Base-by-base conservation (phyloP, 306 rosid species). In the Trifolium dubium region DNA sequence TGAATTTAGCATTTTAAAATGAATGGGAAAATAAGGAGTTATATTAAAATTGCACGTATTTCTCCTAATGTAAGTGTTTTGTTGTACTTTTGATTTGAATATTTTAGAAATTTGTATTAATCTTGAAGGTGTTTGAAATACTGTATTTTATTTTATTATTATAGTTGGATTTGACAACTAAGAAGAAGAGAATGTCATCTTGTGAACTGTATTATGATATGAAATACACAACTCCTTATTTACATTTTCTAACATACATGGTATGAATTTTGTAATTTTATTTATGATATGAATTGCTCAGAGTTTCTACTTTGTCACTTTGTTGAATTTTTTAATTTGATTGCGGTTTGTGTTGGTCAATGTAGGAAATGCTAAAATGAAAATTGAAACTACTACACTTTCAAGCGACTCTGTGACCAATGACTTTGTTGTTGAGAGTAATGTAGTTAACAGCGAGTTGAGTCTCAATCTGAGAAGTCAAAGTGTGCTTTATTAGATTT, bases 191-290 rank as follows among this genome's bases (percentile, higher is more conserved):
- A 28, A 39, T 71, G 2, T 41, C 76, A 43, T 54, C 77, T 11
- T 81, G 79, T 3, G 85, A 81, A 35, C 66, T 70, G 0, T 84
- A 78, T 67, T 84, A 75, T 2, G 82, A 82, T 10, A 69, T 78
- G 80, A 73, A 74, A 54, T 82, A 73, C 37, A 78, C 80, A 5
- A 32, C 62, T 40, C 69, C 73, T 0, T 78, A 73, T n/a, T n/a
- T 73, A 78, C 86, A 4, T 82, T 82, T 34, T 78, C 86, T 4
- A 82, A 47, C 65, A 3, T 78, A 1, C 35, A 17, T 1, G 85
- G 82, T 78, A 82, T 0, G 73, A 10, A 0, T 53, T 41, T 39
- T 13, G 2, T 18, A 43, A 43, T 17, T 7, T 2, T 12, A 3
- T 37, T 0, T 1, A 15, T 50, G 44, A n/a, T n/a, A 31, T 77